These are phyloP conservation scores for Saccharomyces paradoxus DNA, from an alignment of 805 yeast species.

Conservation along the genomic window DNA sequence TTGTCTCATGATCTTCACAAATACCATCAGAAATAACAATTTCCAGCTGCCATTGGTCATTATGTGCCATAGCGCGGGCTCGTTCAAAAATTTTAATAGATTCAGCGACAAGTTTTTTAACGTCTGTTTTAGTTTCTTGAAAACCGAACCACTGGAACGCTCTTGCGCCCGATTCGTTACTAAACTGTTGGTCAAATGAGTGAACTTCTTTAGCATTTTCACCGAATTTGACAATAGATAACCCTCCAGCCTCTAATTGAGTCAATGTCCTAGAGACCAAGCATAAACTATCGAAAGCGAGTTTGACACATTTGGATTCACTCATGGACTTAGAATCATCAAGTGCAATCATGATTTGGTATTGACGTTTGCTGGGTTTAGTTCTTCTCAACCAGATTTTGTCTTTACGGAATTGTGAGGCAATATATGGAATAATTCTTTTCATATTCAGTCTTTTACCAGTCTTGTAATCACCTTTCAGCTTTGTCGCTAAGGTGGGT, in stretches of 20 bases:
- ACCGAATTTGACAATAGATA: slow-evolving; percentile 87
- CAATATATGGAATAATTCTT: slow-evolving; percentile 94
- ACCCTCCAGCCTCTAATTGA: slow-evolving; percentile 88
- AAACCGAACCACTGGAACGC: slow-evolving; percentile 85
- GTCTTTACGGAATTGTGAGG: slow-evolving; percentile 93
- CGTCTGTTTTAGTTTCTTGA: slow-evolving; percentile 81
- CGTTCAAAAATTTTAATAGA: slow-evolving; percentile 65
- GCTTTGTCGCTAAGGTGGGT: slow-evolving; percentile 92
- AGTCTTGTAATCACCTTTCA: slow-evolving; percentile 91
- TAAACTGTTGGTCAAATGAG: slow-evolving; percentile 80
- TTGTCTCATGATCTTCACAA: slow-evolving; percentile 84
- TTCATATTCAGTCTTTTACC: slow-evolving; percentile 97
- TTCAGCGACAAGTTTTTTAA: slow-evolving; percentile 59
- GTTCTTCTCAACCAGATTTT: slow-evolving; percentile 97
- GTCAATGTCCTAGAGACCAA: slow-evolving; percentile 89
- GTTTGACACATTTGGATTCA: slow-evolving; percentile 79
- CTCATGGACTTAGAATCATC: slow-evolving; percentile 98
- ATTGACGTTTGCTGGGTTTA: slow-evolving; percentile 93
- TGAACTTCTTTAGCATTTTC: slow-evolving; percentile 76
- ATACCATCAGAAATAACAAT: slow-evolving; percentile 94
- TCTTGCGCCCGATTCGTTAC: slow-evolving; percentile 71
- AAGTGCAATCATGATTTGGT: slow-evolving; percentile 93
- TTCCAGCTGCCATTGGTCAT: slow-evolving; percentile 86
- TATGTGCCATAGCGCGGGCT: slow-evolving; percentile 44
- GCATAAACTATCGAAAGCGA: slow-evolving; percentile 92